Evolutionary conservation across 148 eudicot genomes (phyloP).

Genomic region (Arbutus unedo): DNA sequence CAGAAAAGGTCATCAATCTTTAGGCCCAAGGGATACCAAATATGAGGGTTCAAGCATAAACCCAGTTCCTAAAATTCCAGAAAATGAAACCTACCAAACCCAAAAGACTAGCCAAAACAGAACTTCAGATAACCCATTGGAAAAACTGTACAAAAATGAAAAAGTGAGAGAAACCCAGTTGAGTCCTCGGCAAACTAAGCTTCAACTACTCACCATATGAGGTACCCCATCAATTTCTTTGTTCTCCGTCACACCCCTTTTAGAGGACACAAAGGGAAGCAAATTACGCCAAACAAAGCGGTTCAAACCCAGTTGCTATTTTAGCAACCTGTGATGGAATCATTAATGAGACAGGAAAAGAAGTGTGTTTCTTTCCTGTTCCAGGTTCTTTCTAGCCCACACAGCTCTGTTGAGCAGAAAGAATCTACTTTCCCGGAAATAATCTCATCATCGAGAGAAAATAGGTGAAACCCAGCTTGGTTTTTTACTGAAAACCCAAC

Average conservation of each 20-base stretch:
- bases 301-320: constrained; percentile 32
- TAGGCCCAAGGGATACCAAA: not conserved
- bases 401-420: constrained; percentile 19
- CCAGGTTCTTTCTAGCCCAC: constrained; percentile 11
- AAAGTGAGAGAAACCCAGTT: constrained; percentile 10
- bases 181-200: constrained; percentile 20
- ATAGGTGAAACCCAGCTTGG: constrained; percentile 47
- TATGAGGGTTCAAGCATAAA: not conserved
- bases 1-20: constrained; percentile 38
- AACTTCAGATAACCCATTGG: constrained; percentile 10
- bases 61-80: constrained; percentile 24
- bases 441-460: constrained; percentile 18
- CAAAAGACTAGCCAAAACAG: constrained; percentile 10
- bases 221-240: constrained; percentile 12
- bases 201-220: constrained; percentile 14
- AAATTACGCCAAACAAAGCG: constrained; percentile 33
- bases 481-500: constrained; percentile 45
- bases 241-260: constrained; percentile 8
- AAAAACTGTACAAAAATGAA: not conserved
- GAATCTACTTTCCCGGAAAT: constrained; percentile 21
- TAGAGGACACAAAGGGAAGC: constrained; percentile 17
- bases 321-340: constrained; percentile 31
- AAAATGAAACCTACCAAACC: constrained; percentile 18
- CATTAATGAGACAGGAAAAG: constrained; percentile 22
- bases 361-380: constrained; percentile 6